Base-by-base conservation (phyloP, 1,284 basidiomycete genomes). In the Rhodotorula sp. region DNA sequence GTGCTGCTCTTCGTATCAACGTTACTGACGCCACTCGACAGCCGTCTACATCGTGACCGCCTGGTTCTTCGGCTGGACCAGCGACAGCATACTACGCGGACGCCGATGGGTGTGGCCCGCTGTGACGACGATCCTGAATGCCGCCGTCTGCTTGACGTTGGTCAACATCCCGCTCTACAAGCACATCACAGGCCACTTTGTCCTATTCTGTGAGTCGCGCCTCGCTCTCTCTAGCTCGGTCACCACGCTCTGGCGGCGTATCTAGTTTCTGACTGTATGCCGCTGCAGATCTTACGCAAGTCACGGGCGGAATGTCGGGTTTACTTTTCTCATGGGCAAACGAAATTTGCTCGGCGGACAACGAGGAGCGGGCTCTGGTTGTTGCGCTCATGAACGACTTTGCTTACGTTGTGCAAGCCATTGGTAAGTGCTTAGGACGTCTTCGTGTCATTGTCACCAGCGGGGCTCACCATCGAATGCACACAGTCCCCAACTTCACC, bases 361-460 rank as follows among this genome's bases (percentile, higher is more conserved):
- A 74, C 1, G 80, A 80, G 58, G 77, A 78, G 60, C 73, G 79
- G 30, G 76, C 79, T 0, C 58, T 80, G 42, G 71, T 79, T n/a
- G 77, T 80, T 4, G 77, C 76, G 4, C 70, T 77, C 26, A 77
- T 67, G 26, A 79, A 79, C 67, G 78, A 79, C 58, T 64, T 80
- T 6, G 79, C 78, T 8, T 79, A 80, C 60, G 79, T 80, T 29
- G 78, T 79, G 18, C 79, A 79, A 66, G 77, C 78, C 17, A 70
- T 78, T 45, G 76, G 72, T 51, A 68, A 18, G 60, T 49, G 18
- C 37, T 42, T 0, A 14, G 6, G 3, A 17, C 14, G 64, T 73
- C n/a, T 49, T 20, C 45, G 29, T 4, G 26, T 37, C 30, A n/a
- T 24, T n/a, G n/a, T n/a, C n/a, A 37, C 17, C 15, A 6, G 18